Evolutionary conservation across 495 filamentous ascomycete genomes (phyloP).

Genomic region (Annulohypoxylon bovei): DNA sequence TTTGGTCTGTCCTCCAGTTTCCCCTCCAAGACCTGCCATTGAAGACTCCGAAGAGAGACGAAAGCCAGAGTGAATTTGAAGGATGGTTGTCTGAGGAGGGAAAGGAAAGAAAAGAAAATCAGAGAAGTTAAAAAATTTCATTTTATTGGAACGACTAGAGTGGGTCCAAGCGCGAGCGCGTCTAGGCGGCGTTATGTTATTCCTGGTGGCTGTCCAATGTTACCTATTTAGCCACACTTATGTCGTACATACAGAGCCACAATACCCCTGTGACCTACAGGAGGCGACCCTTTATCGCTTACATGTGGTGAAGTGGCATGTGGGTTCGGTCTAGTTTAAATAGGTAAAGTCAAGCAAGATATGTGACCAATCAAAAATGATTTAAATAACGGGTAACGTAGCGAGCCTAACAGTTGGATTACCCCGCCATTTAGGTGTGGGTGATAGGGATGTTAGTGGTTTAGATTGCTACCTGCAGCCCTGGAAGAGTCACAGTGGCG

Average conservation of each 20-base stretch:
- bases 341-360: not conserved
- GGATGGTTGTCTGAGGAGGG: conserved; percentile 72
- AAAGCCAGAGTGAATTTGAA: conserved; percentile 85
- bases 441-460: conserved; percentile 22
- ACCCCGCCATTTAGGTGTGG: conserved; percentile 34
- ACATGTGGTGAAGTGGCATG: conserved; percentile 17
- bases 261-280: conserved; percentile 3
- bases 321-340: conserved; percentile 1
- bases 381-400: conserved; percentile 19
- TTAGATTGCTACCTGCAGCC: conserved; percentile 33
- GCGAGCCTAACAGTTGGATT: conserved; percentile 8
- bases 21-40: conserved; percentile 75
- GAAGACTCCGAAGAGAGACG: conserved; percentile 54
- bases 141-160: conserved; percentile 14
- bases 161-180: conserved; percentile 16
- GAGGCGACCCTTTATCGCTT: not conserved
- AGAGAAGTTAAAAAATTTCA: conserved; percentile 12
- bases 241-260: conserved; percentile 1
- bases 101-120: conserved; percentile 54
- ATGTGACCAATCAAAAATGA: conserved; percentile 21
- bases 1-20: conserved; percentile 76
- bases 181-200: conserved; percentile 23
- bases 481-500: conserved; percentile 19
- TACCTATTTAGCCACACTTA: not conserved
- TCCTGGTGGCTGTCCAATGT: conserved; percentile 5